Base-by-base conservation (phyloP, 2,329 filamentous ascomycete genomes). In the Alternaria longipes region DNA sequence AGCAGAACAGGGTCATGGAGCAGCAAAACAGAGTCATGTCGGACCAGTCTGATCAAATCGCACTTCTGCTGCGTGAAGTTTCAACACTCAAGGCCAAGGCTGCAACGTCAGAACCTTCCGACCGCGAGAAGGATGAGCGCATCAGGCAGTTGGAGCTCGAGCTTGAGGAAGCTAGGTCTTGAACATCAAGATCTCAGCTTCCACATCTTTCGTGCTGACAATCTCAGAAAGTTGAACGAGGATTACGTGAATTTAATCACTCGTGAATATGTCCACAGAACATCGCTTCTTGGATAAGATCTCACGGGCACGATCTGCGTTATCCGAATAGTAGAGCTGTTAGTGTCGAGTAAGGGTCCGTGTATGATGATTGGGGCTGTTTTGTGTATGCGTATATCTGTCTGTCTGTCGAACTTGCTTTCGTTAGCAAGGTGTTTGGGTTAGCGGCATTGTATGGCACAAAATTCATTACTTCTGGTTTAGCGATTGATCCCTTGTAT, bases 1-100 rank as follows among this genome's bases (percentile, higher is more conserved):
- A 87, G 65, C 93, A 97, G 81, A 92, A 87, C 58, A 88, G 87
- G 82, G 88, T 93, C 66, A 91, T 97, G 74, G 88, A 92, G 77
- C 85, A 87, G 65, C 93, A 97, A 81, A 92, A 87, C 58, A 88
- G 87, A 81, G 88, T 93, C 66, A 91, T 97, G 74, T 87, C 84
- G 63, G 84, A 87, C n/a, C 91, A 97, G 80, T 91, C 87, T 51
- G 86, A 91, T 74, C 90, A 93, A 78, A 93, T 96, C 69, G 84
- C 84, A 51, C 83, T 84, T 28, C 81, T 97, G 49, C 87, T 91
- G 3, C 92, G 95, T 74, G 74, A 79, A 63, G 73, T 79, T 18
- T 69, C 69, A 22, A 85, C 86, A 16, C 84, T 97, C 69, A 97
- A 96, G 86, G 88, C 88, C 79, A 91, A 89, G 78, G 84, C 94